phyloP scores from a whole-genome alignment of 306 rosid genomes.

The Prunus davidiana region DNA sequence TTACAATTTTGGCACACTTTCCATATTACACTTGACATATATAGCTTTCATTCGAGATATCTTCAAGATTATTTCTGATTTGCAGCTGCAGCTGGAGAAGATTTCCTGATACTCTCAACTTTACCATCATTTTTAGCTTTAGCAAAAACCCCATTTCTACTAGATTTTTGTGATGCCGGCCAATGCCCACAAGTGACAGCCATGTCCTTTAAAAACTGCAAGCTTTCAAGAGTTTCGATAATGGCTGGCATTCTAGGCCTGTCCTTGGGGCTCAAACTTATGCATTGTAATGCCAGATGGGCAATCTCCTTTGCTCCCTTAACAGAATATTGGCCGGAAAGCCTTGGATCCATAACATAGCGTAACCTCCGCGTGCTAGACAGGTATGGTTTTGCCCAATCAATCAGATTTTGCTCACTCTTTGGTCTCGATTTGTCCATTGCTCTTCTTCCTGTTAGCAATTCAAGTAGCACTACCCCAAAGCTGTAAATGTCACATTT shows the following conservation, averaged over 20 bases:
- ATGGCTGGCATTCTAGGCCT: conserved; percentile 76
- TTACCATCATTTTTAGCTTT: conserved; percentile 42
- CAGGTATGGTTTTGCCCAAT: conserved; percentile 86
- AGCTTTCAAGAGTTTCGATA: conserved; percentile 72
- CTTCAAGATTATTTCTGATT: not conserved
- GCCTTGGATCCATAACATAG: conserved; percentile 74
- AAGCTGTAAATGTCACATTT: conserved; percentile 87
- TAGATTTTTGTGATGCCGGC: conserved; percentile 58
- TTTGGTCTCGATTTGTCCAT: conserved; percentile 72
- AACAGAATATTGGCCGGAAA: conserved; percentile 81
- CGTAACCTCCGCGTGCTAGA: conserved; percentile 55
- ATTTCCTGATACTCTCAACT: conserved; percentile 40
- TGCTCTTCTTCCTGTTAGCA: conserved; percentile 83
- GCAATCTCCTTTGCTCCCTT: conserved; percentile 84
- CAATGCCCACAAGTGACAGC: conserved; percentile 82
- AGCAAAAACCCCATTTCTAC: conserved; percentile 50
- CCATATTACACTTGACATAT: not conserved
- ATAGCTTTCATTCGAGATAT: not conserved
- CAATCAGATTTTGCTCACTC: conserved; percentile 78
- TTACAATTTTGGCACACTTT: not conserved
- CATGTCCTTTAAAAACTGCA: conserved; percentile 80
- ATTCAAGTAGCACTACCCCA: conserved; percentile 83
- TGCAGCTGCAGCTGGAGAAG: conserved; percentile 29
- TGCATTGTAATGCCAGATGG: conserved; percentile 62
- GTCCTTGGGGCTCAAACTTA: conserved; percentile 77